A percentile compares a stretch with the other conserved stretches of the same genome.
These are phyloP conservation scores for Rutstroemia sydowiana DNA, from an alignment of 2,329 filamentous ascomycete genomes.

Conservation along the genomic window DNA sequence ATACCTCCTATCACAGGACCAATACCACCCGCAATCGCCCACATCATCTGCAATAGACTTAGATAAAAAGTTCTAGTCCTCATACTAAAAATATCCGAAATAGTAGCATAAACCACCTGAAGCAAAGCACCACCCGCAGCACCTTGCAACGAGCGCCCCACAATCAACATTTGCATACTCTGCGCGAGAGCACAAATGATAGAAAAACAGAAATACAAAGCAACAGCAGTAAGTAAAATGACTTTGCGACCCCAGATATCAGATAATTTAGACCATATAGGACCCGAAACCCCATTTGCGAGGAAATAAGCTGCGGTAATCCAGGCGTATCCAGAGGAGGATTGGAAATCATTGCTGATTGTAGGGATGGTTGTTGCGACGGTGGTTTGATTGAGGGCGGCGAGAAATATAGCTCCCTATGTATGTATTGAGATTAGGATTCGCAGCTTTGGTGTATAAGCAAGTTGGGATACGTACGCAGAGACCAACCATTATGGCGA, in stretches of 20 bases:
- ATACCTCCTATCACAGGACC: conserved; percentile 41
- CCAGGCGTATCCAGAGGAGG: conserved; percentile 44
- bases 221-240: conserved; percentile 2
- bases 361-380: conserved; percentile 34
- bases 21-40: conserved; percentile 52
- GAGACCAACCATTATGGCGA: neutral
- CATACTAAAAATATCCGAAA: conserved; percentile 55
- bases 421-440: neutral
- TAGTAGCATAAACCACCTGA: neutral
- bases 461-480: neutral
- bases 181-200: conserved; percentile 50
- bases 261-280: conserved; percentile 15
- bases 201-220: conserved; percentile 25
- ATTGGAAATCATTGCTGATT: conserved; percentile 35
- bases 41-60: conserved; percentile 52
- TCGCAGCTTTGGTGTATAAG: neutral
- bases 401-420: conserved; percentile 14
- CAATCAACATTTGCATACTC: conserved; percentile 55
- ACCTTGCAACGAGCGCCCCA: conserved; percentile 56
- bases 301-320: conserved; percentile 41
- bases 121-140: conserved; percentile 44
- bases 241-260: conserved; percentile 6
- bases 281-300: conserved; percentile 45
- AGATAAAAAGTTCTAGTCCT: conserved; percentile 50
- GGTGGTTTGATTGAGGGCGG: conserved; percentile 31